Evolutionary conservation across 495 filamentous ascomycete genomes (phyloP).

Genomic region (Penicillium canescens): DNA sequence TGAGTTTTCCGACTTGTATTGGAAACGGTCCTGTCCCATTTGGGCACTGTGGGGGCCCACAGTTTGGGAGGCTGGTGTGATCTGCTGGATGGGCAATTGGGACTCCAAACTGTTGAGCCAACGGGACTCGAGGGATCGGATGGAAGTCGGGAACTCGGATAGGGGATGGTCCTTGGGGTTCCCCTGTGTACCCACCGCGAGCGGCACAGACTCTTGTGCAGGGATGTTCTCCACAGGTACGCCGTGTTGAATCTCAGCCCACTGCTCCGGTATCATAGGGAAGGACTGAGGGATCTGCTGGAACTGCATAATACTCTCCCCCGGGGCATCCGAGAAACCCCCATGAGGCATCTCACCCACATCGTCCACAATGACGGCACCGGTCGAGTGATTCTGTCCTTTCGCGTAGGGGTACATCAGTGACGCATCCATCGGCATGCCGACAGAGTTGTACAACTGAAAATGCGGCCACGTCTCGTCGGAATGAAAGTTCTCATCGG

Average conservation of each 20-base stretch:
- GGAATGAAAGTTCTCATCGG: slow-evolving; percentile 45
- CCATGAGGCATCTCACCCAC: slow-evolving; percentile 34
- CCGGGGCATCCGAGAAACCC: slow-evolving; percentile 33
- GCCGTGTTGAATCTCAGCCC: slow-evolving; percentile 26
- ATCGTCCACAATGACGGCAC: slow-evolving; percentile 45
- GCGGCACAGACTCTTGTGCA: slow-evolving; percentile 19
- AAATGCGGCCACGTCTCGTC: slow-evolving; percentile 47
- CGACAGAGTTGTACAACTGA: slow-evolving; percentile 40
- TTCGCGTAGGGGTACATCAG: slow-evolving; percentile 44
- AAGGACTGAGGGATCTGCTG: slow-evolving; percentile 39
- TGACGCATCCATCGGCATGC: slow-evolving; percentile 38
- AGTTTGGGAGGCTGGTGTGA: slow-evolving; percentile 25
- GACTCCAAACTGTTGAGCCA: slow-evolving; percentile 41
- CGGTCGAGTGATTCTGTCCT: slow-evolving; percentile 23
- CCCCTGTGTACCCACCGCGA: slow-evolving; percentile 26
- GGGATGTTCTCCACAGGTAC: slow-evolving; percentile 24
- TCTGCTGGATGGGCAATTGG: slow-evolving; percentile 35
- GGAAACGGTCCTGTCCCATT: slow-evolving; percentile 30
- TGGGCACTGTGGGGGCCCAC: slow-evolving; percentile 22
- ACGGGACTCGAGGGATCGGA: slow-evolving; percentile 39
- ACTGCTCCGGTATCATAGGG: slow-evolving; percentile 33
- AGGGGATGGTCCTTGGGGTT: slow-evolving; percentile 23
- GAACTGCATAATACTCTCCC: slow-evolving; percentile 35
- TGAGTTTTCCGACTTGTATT: slow-evolving; percentile 44
- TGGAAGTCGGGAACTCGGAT: slow-evolving; percentile 25